phyloP scores from a whole-genome alignment of 345 rosid species.

The Draba incana region DNA sequence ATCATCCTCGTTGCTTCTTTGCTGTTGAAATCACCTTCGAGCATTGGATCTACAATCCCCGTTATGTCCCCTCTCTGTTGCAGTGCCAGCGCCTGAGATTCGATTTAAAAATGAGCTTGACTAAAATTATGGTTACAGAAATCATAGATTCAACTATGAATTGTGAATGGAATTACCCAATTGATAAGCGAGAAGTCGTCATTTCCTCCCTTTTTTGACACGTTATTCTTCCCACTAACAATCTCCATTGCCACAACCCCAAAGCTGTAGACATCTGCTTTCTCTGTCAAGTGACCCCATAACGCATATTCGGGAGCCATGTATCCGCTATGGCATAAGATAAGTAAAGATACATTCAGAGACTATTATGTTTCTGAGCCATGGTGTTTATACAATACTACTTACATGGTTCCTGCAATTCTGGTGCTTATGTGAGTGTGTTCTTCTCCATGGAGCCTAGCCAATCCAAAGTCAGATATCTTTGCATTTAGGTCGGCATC shows the following conservation, averaged over 20 bases:
- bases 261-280: conserved; percentile 53
- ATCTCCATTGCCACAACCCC: conserved; percentile 52
- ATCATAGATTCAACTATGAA: background rate
- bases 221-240: conserved; percentile 44
- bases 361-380: background rate
- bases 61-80: conserved; percentile 36
- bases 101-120: background rate
- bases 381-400: background rate
- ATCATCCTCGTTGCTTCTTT: conserved; percentile 48
- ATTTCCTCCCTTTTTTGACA: background rate
- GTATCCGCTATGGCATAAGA: conserved; percentile 37
- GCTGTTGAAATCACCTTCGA: conserved; percentile 31
- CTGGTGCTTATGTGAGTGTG: conserved; percentile 60
- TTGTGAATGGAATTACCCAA: conserved; percentile 37
- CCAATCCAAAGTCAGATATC: conserved; percentile 72
- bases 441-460: conserved; percentile 55
- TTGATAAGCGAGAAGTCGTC: conserved; percentile 43
- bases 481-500: conserved; percentile 56
- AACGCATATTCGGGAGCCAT: conserved; percentile 52
- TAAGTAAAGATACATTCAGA: background rate
- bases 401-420: conserved; percentile 69
- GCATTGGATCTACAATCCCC: conserved; percentile 43
- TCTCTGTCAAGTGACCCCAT: conserved; percentile 50
- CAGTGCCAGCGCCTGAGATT: conserved; percentile 32
- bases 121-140: background rate